Evolutionary conservation across 1,284 basidiomycete species (phyloP).

Genomic region (Leccinum fuscescens): DNA sequence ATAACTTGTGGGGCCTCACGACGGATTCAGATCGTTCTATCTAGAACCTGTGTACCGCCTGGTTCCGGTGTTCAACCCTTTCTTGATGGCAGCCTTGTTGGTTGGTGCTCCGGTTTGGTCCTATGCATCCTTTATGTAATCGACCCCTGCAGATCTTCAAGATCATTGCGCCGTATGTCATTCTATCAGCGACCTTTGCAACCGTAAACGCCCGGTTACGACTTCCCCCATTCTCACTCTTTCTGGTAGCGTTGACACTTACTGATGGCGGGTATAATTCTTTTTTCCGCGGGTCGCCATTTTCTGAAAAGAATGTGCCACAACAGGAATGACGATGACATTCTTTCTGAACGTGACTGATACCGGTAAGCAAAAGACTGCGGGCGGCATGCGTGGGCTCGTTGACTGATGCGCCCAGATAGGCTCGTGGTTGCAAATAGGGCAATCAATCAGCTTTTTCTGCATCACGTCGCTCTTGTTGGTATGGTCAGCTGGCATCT

Average conservation of each 20-base stretch:
- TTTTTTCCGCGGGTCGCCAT: neutral
- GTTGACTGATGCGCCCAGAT: constrained; percentile 15
- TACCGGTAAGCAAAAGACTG: constrained; percentile 46
- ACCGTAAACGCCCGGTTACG: constrained; percentile 63
- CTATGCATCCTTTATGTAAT: constrained; percentile 4
- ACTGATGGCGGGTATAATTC: constrained; percentile 58
- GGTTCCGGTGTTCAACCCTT: constrained; percentile 85
- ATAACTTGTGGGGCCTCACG: constrained; percentile 5
- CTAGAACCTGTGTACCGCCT: constrained; percentile 87
- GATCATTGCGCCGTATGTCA: constrained; percentile 77
- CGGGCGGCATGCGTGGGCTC: neutral
- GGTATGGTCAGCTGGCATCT: constrained; percentile 77
- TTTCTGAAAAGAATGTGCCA: constrained; percentile 6
- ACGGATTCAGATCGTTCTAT: constrained; percentile 69
- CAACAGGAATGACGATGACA: constrained; percentile 69
- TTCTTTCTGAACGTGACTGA: constrained; percentile 87
- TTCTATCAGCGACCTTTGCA: constrained; percentile 69
- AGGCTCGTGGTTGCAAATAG: constrained; percentile 89
- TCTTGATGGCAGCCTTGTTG: constrained; percentile 76
- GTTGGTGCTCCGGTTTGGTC: constrained; percentile 38
- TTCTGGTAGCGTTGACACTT: constrained; percentile 70
- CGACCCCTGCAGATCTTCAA: constrained; percentile 67
- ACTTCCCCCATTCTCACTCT: constrained; percentile 75
- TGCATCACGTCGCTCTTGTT: constrained; percentile 80
- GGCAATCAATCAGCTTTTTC: constrained; percentile 87